These are phyloP conservation scores for Penicillium sp. DNA, from an alignment of 2,329 filamentous ascomycete genomes.

Conservation along the genomic window DNA sequence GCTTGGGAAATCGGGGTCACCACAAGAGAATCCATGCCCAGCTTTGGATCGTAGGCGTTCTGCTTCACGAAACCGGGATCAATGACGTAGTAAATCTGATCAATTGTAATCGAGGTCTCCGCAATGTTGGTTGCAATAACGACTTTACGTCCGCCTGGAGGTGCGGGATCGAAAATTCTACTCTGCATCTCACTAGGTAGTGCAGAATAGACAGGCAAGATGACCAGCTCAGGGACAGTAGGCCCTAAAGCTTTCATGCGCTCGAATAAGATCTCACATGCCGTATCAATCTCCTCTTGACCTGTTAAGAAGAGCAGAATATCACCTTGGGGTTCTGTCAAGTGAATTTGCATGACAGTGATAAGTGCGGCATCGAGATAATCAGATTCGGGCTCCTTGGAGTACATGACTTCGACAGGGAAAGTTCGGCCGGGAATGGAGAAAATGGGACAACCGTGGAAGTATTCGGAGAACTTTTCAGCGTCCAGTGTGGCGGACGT, in stretches of 20 bases:
- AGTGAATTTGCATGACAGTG: conserved; percentile 95
- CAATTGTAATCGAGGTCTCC: conserved; percentile 94
- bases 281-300: conserved; percentile 94
- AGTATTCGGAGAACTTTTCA: conserved; percentile 94
- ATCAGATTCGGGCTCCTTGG: conserved; percentile 85
- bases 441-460: conserved; percentile 91
- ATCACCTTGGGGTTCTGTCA: conserved; percentile 84
- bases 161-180: conserved; percentile 86
- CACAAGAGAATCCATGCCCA: conserved; percentile 93
- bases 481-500: conserved; percentile 94
- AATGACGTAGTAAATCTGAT: conserved; percentile 93
- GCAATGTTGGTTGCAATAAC: conserved; percentile 98
- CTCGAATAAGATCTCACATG: conserved; percentile 84
- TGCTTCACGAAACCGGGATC: conserved; percentile 98
- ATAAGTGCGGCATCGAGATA: conserved; percentile 90
- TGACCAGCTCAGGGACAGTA: conserved; percentile 80
- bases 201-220: conserved; percentile 91
- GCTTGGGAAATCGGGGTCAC: conserved; percentile 95
- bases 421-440: conserved; percentile 91
- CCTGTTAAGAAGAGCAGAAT: conserved; percentile 95
- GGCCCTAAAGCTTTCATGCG: conserved; percentile 92
- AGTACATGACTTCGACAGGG: conserved; percentile 93
- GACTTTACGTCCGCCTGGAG: conserved; percentile 76
- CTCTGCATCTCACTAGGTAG: conserved; percentile 90
- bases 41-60: conserved; percentile 90